These are phyloP conservation scores for Coemansia sp. DNA, from an alignment of 192 early-diverging fungal species.

Conservation along the genomic window DNA sequence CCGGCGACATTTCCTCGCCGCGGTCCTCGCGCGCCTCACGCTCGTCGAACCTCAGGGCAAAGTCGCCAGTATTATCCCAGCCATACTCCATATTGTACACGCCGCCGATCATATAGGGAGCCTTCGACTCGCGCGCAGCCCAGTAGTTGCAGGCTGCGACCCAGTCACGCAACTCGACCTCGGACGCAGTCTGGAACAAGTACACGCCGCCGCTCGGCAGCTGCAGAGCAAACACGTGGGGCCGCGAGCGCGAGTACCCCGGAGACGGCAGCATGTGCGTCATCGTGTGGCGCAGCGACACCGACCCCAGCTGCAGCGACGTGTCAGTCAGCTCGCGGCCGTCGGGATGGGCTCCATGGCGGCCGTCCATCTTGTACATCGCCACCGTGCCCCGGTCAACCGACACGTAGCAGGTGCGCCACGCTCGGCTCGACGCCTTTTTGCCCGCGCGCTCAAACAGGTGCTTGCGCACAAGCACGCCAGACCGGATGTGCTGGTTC, in stretches of 20 bases:
- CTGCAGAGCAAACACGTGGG: constrained; percentile 84
- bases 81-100: constrained; percentile 93
- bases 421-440: constrained; percentile 81
- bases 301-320: constrained; percentile 55
- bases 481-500: constrained; percentile 52
- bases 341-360: constrained; percentile 44
- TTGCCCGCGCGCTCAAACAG: constrained; percentile 70
- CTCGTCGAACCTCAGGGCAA: constrained; percentile 46
- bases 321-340: constrained; percentile 56
- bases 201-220: constrained; percentile 80
- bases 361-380: constrained; percentile 75
- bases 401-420: constrained; percentile 78
- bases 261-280: constrained; percentile 81
- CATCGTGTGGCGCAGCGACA: constrained; percentile 77
- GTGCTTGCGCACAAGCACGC: constrained; percentile 83
- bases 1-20: constrained; percentile 25
- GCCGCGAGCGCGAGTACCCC: constrained; percentile 75
- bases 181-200: constrained; percentile 80
- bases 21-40: constrained; percentile 44
- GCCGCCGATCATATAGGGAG: constrained; percentile 80
- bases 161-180: constrained; percentile 79
- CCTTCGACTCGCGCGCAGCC: constrained; percentile 88
- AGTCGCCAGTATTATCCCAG: constrained; percentile 70
- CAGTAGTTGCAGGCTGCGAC: constrained; percentile 89
- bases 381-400: constrained; percentile 75